Base-by-base conservation (phyloP, 805 yeast species). In the Lachancea dasiensis region DNA sequence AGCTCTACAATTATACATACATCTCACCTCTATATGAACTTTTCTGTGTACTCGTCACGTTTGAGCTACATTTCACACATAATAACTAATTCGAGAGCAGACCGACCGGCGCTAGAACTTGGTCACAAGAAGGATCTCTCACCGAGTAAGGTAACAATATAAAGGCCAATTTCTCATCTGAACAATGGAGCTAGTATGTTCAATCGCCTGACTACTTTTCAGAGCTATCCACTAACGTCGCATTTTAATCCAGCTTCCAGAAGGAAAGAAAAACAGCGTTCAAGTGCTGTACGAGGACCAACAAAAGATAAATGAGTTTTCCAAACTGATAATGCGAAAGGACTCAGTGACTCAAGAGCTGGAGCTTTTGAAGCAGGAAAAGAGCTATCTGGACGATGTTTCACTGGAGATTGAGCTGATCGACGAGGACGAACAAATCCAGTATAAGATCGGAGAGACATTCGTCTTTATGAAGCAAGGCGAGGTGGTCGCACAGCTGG, bases 331-430 rank as follows among this genome's bases (percentile, higher is more conserved):
- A 43, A 68, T 79, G 47, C 77, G 80, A 43, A 79, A 81, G 48
- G 86, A 84, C 47, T 69, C 69, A 14, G 57, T 79, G 10, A 66
- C 70, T 22, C 70, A 62, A 14, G 70, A 70, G 34, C 64, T 83
- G 24, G 63, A 66, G 15, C 62, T 63, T 38, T 65, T 70, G 44
- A 67, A 70, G 48, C 73, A 75, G 43, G 95, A 86, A 51, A 85
- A 86, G 49, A 97, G 87, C 53, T 86, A 85, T 51, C 64, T 90
- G 21, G 95, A 86, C 49, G 97, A 90, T 54, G 79, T 86, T 23
- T 68, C 84, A 5, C 54, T 86, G 53, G 98, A 90, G 54, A 69
- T 90, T 28, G 97, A 90, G 60, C 72, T 92, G 31, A 63, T 86
- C 21, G 97, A 90, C 47, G 79, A 75, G 49, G 87, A 79, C 38